Evolutionary conservation across 2,329 filamentous ascomycete species (phyloP), one percentile per base, ranked within the genome.

Genomic region (Hypoxylon sp.): DNA sequence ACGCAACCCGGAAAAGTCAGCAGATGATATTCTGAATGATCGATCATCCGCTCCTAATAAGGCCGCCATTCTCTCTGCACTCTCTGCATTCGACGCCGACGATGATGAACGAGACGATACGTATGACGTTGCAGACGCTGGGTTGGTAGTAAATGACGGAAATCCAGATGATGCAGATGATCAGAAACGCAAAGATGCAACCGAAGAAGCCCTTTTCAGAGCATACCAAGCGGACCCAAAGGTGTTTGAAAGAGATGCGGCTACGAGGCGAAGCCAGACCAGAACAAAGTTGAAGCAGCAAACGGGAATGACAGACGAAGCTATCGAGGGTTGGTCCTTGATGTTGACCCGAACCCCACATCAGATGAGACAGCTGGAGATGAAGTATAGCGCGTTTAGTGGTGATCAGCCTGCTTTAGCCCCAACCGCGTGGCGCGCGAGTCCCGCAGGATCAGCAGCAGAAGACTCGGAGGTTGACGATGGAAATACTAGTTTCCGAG

Each of bases 31-130:
- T 14, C 85, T 95, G 6, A 81, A 85, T 50, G 89, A 93, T 74
- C 86, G 86, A 53, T 84, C 86, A 19, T 81, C 81, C 1, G 88
- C 90, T 2, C 87, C 90, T 1, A 89, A 90, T 73, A 97, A 96
- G 80, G 92, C 93, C 0, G 91, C 93, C 9, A 97, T 97, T 71
- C 81, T 97, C 23, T 92, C 94, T 2, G 95, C 95, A 0, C 87
- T 98, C 2, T 93, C 93, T 14, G 87, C 91, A 0, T 97, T 98
- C 71, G 94, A 98, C 79, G 91, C 90, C 0, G 95, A 98, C 73
- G 96, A 98, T 71, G 96, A 99, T 77, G 96, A 99, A 80, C 88
- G 94, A 34, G 96, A 99, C 77, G 96, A 99, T 77, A 98, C 95
- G 0, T 99, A 99, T 76, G 96, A 99, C 73, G 88, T 90, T 1